phyloP scores from a whole-genome alignment of 306 rosid genomes.

The Ormosia emarginata region DNA sequence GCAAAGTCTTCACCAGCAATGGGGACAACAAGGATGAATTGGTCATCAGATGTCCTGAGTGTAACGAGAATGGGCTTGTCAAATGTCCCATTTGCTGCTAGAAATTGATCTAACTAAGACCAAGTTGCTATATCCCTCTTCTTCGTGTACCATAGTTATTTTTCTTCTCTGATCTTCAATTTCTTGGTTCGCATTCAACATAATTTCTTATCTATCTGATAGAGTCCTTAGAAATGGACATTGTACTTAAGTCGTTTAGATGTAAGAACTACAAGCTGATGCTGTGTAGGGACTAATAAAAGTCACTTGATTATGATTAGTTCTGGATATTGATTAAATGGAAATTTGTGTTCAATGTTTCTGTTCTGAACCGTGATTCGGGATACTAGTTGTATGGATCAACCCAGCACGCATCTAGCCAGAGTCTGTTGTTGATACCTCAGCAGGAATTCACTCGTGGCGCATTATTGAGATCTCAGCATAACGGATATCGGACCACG shows the following conservation, averaged over 20 bases:
- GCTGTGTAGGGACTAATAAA: constrained; percentile 1
- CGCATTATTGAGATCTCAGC: too few relatives aligned
- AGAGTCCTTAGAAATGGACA: constrained; percentile 7
- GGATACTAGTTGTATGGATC: too few relatives aligned
- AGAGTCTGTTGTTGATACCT: too few relatives aligned
- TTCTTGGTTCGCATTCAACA: background rate
- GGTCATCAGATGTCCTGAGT: constrained; percentile 56
- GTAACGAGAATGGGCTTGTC: constrained; percentile 90
- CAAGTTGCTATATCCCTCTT: background rate
- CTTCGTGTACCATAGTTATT: background rate
- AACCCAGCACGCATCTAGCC: too few relatives aligned
- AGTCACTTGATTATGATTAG: background rate
- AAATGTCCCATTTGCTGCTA: constrained; percentile 73
- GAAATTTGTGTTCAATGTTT: background rate
- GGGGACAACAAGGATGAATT: constrained; percentile 19
- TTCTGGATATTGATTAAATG: background rate
- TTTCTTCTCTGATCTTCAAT: background rate
- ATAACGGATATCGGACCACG: too few relatives aligned
- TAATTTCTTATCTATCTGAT: background rate
- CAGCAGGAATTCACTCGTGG: too few relatives aligned
- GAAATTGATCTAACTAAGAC: background rate
- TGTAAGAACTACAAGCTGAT: constrained; percentile 12
- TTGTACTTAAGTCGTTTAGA: background rate
- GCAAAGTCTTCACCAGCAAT: constrained; percentile 49
- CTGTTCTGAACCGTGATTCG: too few relatives aligned